Conservation (phyloP, 805 yeast species). For the Saturnispora dispora region DNA sequence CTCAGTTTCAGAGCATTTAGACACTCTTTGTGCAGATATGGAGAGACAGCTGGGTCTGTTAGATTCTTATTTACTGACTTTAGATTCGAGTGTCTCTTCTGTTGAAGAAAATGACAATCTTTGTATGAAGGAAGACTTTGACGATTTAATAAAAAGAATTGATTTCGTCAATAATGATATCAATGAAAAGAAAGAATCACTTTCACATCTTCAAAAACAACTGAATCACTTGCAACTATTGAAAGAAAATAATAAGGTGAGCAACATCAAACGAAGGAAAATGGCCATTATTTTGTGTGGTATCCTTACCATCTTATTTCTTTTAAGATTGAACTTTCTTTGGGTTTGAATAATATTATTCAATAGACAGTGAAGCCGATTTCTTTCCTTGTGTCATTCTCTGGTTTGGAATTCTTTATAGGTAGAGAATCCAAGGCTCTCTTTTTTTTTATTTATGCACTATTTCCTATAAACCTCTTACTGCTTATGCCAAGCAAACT, state of each 20-base stretch:
- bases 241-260: conserved; percentile 13
- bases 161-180: conserved; percentile 19
- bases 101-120: conserved; percentile 21
- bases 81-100: conserved; percentile 16
- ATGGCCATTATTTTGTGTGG: background rate
- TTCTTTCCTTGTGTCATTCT: too few species aligned
- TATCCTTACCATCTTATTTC: background rate
- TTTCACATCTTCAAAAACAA: conserved; percentile 17
- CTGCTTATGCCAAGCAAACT: background rate
- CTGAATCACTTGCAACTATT: conserved; percentile 16
- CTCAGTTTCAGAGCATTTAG: conserved; percentile 21
- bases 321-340: background rate
- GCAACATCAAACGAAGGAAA: conserved; percentile 8
- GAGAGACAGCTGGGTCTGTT: conserved; percentile 21
- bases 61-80: conserved; percentile 20
- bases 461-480: background rate
- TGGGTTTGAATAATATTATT: background rate
- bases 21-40: conserved; percentile 23
- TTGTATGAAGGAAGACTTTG: conserved; percentile 20
- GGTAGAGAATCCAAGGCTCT: background rate
- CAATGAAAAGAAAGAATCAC: conserved; percentile 15
- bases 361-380: too few species aligned
- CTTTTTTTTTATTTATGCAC: background rate
- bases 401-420: background rate
- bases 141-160: conserved; percentile 23